phyloP scores from a whole-genome alignment of 1,139 yeast genomes.

The Magnusiomyces tetraspermus region DNA sequence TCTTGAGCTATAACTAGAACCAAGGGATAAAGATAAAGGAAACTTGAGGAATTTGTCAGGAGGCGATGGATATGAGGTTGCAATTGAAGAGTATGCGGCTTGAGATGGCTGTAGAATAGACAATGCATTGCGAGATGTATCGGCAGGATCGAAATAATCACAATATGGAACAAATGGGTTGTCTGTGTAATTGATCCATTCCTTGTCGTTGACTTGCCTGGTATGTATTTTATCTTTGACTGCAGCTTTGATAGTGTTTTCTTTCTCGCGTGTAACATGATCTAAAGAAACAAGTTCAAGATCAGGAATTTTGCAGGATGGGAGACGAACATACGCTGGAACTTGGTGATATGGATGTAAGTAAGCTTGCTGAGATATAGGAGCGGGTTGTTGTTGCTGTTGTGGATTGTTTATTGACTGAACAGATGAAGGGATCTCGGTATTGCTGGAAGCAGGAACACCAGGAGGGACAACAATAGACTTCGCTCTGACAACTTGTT shows the following conservation, averaged over 20 bases:
- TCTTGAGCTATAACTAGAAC: conserved; percentile 25
- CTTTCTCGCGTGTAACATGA: conserved; percentile 62
- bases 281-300: conserved; percentile 81
- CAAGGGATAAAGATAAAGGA: conserved; percentile 26
- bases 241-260: conserved; percentile 66
- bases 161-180: conserved; percentile 85
- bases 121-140: conserved; percentile 26
- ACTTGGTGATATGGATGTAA: conserved; percentile 26
- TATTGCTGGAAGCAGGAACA: conserved; percentile 13
- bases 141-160: conserved; percentile 48
- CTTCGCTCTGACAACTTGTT: conserved; percentile 13
- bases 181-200: conserved; percentile 78
- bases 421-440: conserved; percentile 8
- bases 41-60: conserved; percentile 21
- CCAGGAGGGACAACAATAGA: conserved; percentile 17
- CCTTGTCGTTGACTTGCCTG: conserved; percentile 60
- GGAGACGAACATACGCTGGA: conserved; percentile 78
- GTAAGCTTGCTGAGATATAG: conserved; percentile 22
- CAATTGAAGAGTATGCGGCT: conserved; percentile 72
- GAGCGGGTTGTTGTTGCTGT: conserved; percentile 12
- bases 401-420: conserved; percentile 5
- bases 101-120: conserved; percentile 48
- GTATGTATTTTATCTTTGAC: conserved; percentile 74
- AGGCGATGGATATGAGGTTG: conserved; percentile 58
- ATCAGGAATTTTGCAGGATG: conserved; percentile 89